Base-by-base conservation (phyloP, 805 yeast genomes). In the Saccharomyces paradoxus region DNA sequence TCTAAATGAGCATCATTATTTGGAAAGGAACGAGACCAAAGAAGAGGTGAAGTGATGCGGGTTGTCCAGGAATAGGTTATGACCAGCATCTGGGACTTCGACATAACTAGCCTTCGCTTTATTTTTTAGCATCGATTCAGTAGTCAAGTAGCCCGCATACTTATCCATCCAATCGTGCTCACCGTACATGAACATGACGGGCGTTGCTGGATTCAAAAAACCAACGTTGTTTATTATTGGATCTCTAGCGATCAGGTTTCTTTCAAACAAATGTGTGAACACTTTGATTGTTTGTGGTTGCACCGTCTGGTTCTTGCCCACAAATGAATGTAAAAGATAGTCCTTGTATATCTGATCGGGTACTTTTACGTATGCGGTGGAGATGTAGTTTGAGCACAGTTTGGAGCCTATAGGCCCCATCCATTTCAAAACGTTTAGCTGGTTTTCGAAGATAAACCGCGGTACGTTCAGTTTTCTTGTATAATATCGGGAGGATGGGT, bases 41-140 rank as follows among this genome's bases (percentile, higher is more conserved):
- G 78, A 58, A 2, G 62, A 59, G 63, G 85, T 81, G 63, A 87
- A 88, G 31, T 62, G 74, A 13, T 63, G 58, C 24, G 79, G 76
- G 59, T 86, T 86, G 63, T 88, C 95, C 55, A 88, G 71, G 60
- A 86, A 87, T 12, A 88, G 63, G 63, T 88, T 91, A 66, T 88
- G 96, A 0, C 96, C 95, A 8, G 87, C 80, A 54, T 81, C 73
- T 9, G 69, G 66, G 2, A 69, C 61, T 29, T 67, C 67, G 7
- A 53, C 49, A 46, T 61, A 68, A 2, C 53, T 30, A 7, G 63
- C 62, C 27, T 48, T 28, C 22, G 41, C 26, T 41, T 44, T 48
- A 21, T 56, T 55, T 12, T 51, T 37, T 21, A 54, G 51, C 21
- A 62, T 55, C 21, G 53, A 52, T 14, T 62, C 58, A 9, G 55